phyloP scores from a whole-genome alignment of 805 yeast genomes.

The Saccharomycopsis malanga region DNA sequence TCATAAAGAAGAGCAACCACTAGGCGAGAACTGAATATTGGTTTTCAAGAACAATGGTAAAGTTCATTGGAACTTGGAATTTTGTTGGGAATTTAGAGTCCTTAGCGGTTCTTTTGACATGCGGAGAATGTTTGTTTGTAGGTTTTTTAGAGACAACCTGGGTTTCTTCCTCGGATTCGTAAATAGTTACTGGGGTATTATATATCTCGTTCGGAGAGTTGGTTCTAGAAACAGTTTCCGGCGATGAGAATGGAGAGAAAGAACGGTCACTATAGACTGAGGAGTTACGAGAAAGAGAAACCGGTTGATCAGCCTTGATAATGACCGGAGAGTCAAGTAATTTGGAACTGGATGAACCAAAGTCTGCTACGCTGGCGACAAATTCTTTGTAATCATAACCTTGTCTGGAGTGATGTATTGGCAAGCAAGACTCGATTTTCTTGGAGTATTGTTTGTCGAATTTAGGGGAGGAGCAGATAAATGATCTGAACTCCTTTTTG shows the following conservation, averaged over 20 bases:
- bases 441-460: conserved; percentile 10
- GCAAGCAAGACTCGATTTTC: conserved; percentile 11
- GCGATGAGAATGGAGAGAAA: neutral
- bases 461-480: neutral
- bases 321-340: conserved; percentile 1
- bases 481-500: conserved; percentile 17
- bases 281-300: neutral
- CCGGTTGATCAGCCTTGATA: neutral
- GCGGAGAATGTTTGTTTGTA: neutral
- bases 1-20: too few relatives aligned
- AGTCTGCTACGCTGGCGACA: neutral
- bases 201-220: neutral
- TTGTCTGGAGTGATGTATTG: conserved; percentile 12
- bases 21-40: conserved; percentile 2
- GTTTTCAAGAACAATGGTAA: conserved; percentile 14
- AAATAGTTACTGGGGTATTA: neutral
- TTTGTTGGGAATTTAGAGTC: conserved; percentile 5
- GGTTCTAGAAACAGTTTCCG: neutral
- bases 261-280: neutral
- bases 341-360: neutral
- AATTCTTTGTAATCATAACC: conserved; percentile 16
- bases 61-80: conserved; percentile 13
- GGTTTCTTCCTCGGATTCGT: neutral
- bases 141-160: neutral
- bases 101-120: neutral